A percentile compares a stretch with the other conserved stretches of the same genome.
Evolutionary conservation across 2,329 filamentous ascomycete genomes (phyloP).

Genomic region (Penicillium paneum): DNA sequence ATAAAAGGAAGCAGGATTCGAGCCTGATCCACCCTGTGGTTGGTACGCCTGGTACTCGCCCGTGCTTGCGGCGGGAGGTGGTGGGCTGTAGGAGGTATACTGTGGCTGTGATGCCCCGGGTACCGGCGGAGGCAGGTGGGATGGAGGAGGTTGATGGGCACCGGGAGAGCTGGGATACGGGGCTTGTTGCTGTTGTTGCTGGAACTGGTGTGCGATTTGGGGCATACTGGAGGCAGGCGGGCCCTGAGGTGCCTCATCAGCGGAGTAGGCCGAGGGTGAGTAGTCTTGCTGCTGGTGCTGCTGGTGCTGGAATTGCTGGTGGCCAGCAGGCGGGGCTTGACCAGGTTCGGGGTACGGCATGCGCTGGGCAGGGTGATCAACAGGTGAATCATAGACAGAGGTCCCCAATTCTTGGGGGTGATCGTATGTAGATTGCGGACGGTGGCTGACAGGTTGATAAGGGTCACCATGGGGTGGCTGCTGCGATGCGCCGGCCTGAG

Average conservation of each 20-base stretch:
- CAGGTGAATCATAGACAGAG: constrained; percentile 71
- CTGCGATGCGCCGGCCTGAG: constrained; percentile 38
- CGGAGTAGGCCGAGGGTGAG: constrained; percentile 41
- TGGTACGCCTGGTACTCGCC: constrained; percentile 40
- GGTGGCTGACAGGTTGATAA: constrained; percentile 48
- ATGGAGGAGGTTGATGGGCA: constrained; percentile 31
- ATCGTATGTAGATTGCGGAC: constrained; percentile 66
- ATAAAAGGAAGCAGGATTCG: constrained; percentile 42
- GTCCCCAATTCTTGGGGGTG: constrained; percentile 75
- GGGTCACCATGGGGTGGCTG: constrained; percentile 52
- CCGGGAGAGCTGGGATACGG: constrained; percentile 33
- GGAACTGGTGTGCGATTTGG: constrained; percentile 18
- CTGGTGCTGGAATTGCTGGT: constrained; percentile 35
- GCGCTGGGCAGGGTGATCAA: constrained; percentile 43
- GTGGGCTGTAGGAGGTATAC: constrained; percentile 32
- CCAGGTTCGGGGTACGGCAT: constrained; percentile 33
- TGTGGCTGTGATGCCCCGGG: constrained; percentile 32
- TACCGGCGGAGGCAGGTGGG: constrained; percentile 36
- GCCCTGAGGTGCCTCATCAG: constrained; percentile 30
- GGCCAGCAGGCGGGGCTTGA: constrained; percentile 26
- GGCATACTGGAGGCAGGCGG: constrained; percentile 17
- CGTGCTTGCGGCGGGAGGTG: constrained; percentile 21
- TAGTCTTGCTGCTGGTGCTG: constrained; percentile 37
- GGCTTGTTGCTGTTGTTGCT: constrained; percentile 27
- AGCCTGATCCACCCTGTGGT: constrained; percentile 29